Conservation (phyloP, 352 stramenopile genomes). For the Globisporangium solare region DNA sequence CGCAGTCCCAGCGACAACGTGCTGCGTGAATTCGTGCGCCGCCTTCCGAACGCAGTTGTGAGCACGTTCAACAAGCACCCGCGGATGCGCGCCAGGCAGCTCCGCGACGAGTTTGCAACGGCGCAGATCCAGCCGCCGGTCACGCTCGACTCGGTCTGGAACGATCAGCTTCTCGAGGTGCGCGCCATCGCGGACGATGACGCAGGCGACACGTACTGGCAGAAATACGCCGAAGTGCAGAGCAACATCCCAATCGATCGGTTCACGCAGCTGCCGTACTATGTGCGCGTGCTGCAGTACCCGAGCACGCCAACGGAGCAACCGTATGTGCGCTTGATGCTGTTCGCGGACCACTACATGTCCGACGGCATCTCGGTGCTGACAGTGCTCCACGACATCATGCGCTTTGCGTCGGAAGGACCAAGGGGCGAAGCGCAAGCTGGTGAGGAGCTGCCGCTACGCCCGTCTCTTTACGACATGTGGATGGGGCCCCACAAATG, state of each 20-base stretch:
- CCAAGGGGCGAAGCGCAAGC: no score
- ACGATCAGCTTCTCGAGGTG: neutral
- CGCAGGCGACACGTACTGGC: no score
- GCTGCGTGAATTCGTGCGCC: no score
- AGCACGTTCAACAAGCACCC: constrained; percentile 1
- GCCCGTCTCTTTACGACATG: constrained; percentile 25
- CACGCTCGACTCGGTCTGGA: neutral
- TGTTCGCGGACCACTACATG: constrained; percentile 9
- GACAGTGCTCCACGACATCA: constrained; percentile 1
- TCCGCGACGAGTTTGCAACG: neutral
- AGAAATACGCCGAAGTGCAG: neutral
- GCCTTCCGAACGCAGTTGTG: no score
- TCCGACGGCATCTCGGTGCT: neutral
- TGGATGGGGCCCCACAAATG: constrained; percentile 19
- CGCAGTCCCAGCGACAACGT: no score
- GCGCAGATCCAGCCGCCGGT: neutral
- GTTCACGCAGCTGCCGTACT: neutral
- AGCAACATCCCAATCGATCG: neutral
- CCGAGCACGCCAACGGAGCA: neutral
- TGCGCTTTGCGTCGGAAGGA: neutral
- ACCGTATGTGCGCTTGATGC: neutral
- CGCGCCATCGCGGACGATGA: no score
- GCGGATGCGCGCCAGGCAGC: constrained; percentile 2
- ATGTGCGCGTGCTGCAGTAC: neutral
- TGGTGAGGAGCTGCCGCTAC: constrained; percentile 14